These are phyloP conservation scores for Alternaria sp. DNA, from an alignment of 2,329 filamentous ascomycete species.

Conservation along the genomic window DNA sequence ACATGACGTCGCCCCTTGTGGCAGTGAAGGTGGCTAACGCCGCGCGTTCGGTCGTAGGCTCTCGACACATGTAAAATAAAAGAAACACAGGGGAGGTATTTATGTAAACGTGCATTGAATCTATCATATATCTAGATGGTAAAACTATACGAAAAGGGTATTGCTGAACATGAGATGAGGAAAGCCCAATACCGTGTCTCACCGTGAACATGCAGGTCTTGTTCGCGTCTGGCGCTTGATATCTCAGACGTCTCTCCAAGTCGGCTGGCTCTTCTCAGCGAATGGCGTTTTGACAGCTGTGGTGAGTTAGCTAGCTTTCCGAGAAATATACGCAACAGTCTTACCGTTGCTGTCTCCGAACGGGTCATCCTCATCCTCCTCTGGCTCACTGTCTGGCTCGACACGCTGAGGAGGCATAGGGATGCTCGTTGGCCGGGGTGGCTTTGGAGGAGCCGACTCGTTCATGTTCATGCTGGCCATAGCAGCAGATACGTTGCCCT, in stretches of 20 bases:
- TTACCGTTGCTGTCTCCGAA: slow-evolving; percentile 81
- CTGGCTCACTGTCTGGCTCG: slow-evolving; percentile 65
- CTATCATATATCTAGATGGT: not conserved
- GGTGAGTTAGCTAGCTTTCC: slow-evolving; percentile 13
- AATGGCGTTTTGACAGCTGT: slow-evolving; percentile 64
- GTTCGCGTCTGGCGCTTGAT: not conserved
- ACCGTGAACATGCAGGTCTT: not conserved
- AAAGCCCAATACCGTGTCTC: slow-evolving; percentile 9
- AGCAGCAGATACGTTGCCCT: slow-evolving; percentile 32
- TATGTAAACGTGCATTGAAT: not conserved
- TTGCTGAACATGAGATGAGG: slow-evolving; percentile 6
- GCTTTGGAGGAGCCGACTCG: slow-evolving; percentile 57
- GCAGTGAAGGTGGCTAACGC: slow-evolving; percentile 24
- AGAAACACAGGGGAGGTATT: not conserved
- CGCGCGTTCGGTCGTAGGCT: not conserved
- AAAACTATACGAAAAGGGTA: slow-evolving; percentile 10
- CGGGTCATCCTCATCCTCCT: slow-evolving; percentile 77
- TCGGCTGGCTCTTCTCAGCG: slow-evolving; percentile 41
- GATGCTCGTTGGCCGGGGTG: slow-evolving; percentile 57
- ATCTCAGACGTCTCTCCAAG: slow-evolving; percentile 50
- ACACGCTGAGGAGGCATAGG: slow-evolving; percentile 49
- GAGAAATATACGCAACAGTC: not conserved
- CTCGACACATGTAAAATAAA: not conserved
- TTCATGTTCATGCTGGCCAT: slow-evolving; percentile 58
- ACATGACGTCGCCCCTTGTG: slow-evolving; percentile 38